Evolutionary conservation across 1,284 basidiomycete species (phyloP), one percentile per base, ranked within the genome.

Genomic region (Ganoderma sp.): DNA sequence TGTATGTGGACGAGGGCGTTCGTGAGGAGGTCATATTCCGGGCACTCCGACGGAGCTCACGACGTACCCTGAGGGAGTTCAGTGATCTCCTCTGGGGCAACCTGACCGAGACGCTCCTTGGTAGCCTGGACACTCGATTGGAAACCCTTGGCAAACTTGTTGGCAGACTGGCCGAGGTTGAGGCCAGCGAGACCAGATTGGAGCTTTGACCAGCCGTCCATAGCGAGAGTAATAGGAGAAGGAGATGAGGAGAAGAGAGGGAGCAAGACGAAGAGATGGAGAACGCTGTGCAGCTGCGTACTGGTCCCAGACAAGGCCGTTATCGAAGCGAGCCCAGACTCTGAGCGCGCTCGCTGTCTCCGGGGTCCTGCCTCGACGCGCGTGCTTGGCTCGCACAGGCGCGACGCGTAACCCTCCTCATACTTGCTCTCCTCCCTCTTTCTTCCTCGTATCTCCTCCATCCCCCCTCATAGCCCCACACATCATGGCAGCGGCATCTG

Each of bases 71-170:
- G 90, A n/a, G 93, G 92, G 45, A 96, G 86, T 82, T 99, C 97
- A 22, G 97, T 99, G 77, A 99, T 97, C 75, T 97, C 97, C 70
- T 96, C 95, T 25, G 92, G 87, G 17, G 93, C 88, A 67, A 98
- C 88, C 75, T 95, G 91, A 34, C 97, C 97, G 4, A 99, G 86
- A 63, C 93, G 87, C 82, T 99, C 97, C 74, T 87, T 90, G n/a
- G 95, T 95, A 2, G 93, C 93, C 81, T 97, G 96, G 14, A 96
- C 88, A 73, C 92, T 91, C 64, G 93, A 94, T 77, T 87, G 90
- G 81, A 98, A 90, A 73, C 91, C 91, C 84, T 95, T 96, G 73
- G 89, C 85, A 71, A 97, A 74, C 83, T 89, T 92, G 77, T 83
- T 87, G 60, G 90, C 89, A 2, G 88, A 89, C 78, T 91, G 88